These are phyloP conservation scores for Fusarium austroafricanum DNA, from an alignment of 2,329 filamentous ascomycete species.

Conservation along the genomic window DNA sequence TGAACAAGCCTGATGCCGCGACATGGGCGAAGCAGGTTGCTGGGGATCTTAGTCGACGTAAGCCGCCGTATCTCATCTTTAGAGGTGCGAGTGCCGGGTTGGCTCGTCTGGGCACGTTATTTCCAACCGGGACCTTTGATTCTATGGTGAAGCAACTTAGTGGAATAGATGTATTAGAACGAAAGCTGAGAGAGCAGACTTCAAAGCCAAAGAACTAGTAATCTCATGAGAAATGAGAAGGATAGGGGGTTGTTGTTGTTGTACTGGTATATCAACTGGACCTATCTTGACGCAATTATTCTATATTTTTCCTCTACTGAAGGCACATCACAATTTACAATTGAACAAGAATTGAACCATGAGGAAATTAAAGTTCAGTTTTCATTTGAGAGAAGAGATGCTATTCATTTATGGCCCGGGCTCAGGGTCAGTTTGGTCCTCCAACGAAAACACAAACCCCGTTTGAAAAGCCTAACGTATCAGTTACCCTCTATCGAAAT, in stretches of 20 bases:
- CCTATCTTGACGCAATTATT: background rate
- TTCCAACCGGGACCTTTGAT: conserved; percentile 26
- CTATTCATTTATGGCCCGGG: no score
- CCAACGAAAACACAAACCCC: no score
- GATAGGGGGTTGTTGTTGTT: rapidly evolving
- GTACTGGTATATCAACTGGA: background rate
- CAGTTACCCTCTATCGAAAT: no score
- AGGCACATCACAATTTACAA: background rate
- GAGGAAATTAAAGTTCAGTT: no score
- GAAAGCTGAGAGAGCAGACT: conserved; percentile 13
- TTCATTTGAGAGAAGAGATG: no score
- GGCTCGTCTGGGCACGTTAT: conserved; percentile 3
- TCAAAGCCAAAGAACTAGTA: background rate
- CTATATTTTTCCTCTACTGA: background rate
- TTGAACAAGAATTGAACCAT: no score
- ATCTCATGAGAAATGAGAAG: background rate
- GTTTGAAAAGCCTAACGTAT: no score
- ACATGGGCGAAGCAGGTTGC: conserved; percentile 36
- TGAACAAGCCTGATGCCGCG: background rate
- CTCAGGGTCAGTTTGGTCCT: no score
- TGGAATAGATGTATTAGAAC: conserved; percentile 31
- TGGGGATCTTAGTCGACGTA: conserved; percentile 25
- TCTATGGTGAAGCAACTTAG: conserved; percentile 16
- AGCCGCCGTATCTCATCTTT: conserved; percentile 24
- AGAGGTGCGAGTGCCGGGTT: conserved; percentile 18